phyloP scores from a whole-genome alignment of 1,284 basidiomycete genomes.

The Salmacisia buchloeana region DNA sequence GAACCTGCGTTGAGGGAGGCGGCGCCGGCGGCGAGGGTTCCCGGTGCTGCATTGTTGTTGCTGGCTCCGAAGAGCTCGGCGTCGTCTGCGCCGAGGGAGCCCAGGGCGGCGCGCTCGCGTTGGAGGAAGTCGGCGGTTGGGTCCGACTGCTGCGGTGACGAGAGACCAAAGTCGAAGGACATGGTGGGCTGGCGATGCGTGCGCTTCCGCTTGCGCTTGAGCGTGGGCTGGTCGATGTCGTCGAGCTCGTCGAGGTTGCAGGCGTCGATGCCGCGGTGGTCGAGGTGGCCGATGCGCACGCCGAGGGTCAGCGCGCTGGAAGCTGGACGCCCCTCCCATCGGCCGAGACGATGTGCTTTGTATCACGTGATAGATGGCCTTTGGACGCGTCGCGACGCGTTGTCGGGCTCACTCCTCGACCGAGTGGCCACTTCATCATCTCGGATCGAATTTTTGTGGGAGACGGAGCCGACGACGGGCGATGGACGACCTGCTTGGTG shows the following conservation, averaged over 20 bases:
- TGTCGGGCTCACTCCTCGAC: no score
- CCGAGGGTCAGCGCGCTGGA: background rate
- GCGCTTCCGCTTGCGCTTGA: background rate
- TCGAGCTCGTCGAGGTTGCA: no score
- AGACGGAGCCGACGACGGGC: no score
- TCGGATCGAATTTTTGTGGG: no score
- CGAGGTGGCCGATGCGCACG: background rate
- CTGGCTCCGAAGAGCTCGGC: constrained; percentile 39
- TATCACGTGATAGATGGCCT: no score
- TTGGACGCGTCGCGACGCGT: no score
- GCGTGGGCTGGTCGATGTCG: no score
- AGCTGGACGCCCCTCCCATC: background rate
- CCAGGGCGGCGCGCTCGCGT: constrained; percentile 43
- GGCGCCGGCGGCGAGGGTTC: constrained; percentile 14
- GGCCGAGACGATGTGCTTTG: background rate
- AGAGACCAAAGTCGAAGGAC: constrained; percentile 21
- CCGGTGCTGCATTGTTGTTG: background rate
- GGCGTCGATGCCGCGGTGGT: no score
- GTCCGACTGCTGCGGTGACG: constrained; percentile 19
- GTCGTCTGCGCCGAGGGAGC: constrained; percentile 36
- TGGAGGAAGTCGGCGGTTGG: constrained; percentile 49
- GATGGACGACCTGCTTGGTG: no score
- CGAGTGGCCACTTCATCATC: no score
- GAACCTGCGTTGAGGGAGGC: constrained; percentile 12
- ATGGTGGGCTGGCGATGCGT: constrained; percentile 4